Percentiles rank a stretch among this genome's conserved stretches.
These are phyloP conservation scores for Lunasporangiospora selenospora DNA, from an alignment of 192 early-diverging fungal genomes.

Conservation along the genomic window DNA sequence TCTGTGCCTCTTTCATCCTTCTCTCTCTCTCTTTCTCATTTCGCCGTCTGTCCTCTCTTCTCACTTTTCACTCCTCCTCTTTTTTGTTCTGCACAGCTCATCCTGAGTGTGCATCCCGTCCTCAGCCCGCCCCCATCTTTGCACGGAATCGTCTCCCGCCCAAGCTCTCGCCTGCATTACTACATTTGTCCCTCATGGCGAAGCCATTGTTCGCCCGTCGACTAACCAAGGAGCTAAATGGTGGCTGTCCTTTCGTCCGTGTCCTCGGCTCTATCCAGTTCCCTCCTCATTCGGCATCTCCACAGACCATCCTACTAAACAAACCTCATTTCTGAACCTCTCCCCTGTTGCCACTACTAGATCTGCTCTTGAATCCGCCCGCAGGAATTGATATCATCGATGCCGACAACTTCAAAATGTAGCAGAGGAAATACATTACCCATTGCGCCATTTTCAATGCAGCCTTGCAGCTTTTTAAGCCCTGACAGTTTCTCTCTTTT, in stretches of 20 bases:
- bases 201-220: slow-evolving; percentile 56
- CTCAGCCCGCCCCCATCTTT: background rate
- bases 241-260: slow-evolving; percentile 14
- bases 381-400: slow-evolving; percentile 58
- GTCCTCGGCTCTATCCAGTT: background rate
- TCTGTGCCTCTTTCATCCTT: too few species aligned
- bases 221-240: slow-evolving; percentile 58
- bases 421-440: slow-evolving; percentile 1
- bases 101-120: background rate
- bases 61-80: background rate
- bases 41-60: slow-evolving; percentile 1
- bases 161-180: background rate
- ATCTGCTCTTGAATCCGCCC: slow-evolving; percentile 59
- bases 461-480: background rate
- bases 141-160: background rate
- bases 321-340: background rate
- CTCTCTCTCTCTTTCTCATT: too few species aligned
- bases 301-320: background rate
- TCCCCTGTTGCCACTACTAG: slow-evolving; percentile 20
- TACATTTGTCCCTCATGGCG: slow-evolving; percentile 14
- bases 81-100: background rate
- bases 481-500: background rate
- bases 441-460: background rate
- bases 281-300: background rate
- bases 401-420: slow-evolving; percentile 63